These are phyloP conservation scores for Stenogyne calaminthoides DNA, from an alignment of 305 asterid species.

Conservation along the genomic window DNA sequence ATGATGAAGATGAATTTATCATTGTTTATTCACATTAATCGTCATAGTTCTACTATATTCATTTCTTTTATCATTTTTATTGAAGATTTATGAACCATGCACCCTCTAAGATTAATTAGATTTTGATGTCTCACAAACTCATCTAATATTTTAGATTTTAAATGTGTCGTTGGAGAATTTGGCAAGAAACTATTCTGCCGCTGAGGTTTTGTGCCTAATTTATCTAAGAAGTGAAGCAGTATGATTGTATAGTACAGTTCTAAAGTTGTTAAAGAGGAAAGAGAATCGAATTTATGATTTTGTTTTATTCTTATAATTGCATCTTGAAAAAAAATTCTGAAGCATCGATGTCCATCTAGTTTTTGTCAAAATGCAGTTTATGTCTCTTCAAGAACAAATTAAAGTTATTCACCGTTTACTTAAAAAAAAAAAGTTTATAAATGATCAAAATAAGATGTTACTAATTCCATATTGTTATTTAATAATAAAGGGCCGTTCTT, in stretches of 20 bases:
- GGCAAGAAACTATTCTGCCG: conserved; percentile 8
- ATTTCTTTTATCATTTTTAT: no score
- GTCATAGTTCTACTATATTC: no score
- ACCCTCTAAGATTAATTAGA: not conserved
- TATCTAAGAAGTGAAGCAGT: conserved; percentile 20
- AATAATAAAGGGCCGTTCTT: not conserved
- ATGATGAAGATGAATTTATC: no score
- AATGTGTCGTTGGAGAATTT: not conserved
- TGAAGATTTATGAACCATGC: no score
- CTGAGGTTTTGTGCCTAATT: conserved; percentile 31
- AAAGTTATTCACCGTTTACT: not conserved
- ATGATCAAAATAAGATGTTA: not conserved
- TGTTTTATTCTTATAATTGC: not conserved
- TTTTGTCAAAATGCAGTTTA: conserved; percentile 21
- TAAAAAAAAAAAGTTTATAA: not conserved
- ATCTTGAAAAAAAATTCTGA: conserved; percentile 24
- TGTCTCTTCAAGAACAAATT: conserved; percentile 33
- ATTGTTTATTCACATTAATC: no score
- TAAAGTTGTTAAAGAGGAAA: conserved; percentile 13
- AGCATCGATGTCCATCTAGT: conserved; percentile 22
- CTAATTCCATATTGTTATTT: not conserved
- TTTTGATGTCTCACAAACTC: not conserved
- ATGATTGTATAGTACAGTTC: not conserved
- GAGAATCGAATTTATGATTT: conserved; percentile 23
- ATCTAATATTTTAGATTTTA: not conserved